A percentile compares a stretch with the other conserved stretches of the same genome.
Conservation (phyloP, 192 early-diverging fungal genomes). For the Entomortierella chlamydospora region DNA sequence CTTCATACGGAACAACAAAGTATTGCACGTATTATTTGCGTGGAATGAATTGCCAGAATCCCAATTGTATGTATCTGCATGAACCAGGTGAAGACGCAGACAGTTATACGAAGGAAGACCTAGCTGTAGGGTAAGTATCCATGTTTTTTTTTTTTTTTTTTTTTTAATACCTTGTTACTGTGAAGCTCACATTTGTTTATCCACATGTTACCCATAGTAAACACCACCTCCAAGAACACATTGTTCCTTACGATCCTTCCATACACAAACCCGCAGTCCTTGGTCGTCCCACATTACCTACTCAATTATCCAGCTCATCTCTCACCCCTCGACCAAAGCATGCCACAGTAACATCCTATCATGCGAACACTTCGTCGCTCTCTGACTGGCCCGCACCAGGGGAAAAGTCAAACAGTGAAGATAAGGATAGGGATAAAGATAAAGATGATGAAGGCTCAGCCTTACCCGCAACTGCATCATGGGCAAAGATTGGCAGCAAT, state of each 20-base stretch:
- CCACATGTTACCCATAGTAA: slow-evolving; percentile 25
- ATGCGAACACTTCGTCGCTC: slow-evolving; percentile 19
- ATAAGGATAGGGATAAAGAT: slow-evolving; percentile 43
- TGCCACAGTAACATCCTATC: slow-evolving; percentile 33
- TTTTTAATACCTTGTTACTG: not conserved
- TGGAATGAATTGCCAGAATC: slow-evolving; percentile 91
- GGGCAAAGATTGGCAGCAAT: slow-evolving; percentile 62
- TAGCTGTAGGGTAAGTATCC: slow-evolving; percentile 74
- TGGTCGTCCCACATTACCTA: slow-evolving; percentile 24
- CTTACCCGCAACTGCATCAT: slow-evolving; percentile 69
- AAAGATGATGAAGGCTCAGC: slow-evolving; percentile 63
- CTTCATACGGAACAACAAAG: slow-evolving; percentile 98
- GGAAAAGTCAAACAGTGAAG: slow-evolving; percentile 25
- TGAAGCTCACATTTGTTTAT: not conserved
- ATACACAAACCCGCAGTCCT: slow-evolving; percentile 18
- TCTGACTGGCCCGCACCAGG: slow-evolving; percentile 52
- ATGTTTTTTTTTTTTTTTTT: not conserved
- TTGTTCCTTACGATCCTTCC: slow-evolving; percentile 39
- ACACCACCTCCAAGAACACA: slow-evolving; percentile 51
- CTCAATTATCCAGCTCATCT: slow-evolving; percentile 35
- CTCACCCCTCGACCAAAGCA: slow-evolving; percentile 23
- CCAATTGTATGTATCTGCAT: slow-evolving; percentile 96
- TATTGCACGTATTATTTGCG: slow-evolving; percentile 98
- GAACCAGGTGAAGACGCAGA: slow-evolving; percentile 94
- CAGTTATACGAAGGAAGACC: slow-evolving; percentile 90